phyloP scores from a whole-genome alignment of 768 basidiomycete genomes.

The Boletus rufocinnamomeus region DNA sequence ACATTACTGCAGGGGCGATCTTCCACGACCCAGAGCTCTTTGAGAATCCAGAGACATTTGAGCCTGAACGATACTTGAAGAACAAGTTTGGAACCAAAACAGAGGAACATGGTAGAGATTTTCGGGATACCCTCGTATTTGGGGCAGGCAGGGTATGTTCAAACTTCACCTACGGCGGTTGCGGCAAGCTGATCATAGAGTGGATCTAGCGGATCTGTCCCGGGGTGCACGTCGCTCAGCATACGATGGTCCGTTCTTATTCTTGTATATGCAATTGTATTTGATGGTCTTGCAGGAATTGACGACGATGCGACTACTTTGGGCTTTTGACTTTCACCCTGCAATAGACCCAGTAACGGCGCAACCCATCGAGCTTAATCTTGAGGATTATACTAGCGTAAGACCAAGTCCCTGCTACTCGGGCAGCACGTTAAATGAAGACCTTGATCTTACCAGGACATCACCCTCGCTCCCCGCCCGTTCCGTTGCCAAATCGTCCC shows the following conservation, averaged over 20 bases:
- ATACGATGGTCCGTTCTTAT: conserved; percentile 5
- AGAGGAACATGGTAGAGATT: conserved; percentile 5
- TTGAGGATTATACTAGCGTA: conserved; percentile 5
- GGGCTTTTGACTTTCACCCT: conserved; percentile 8
- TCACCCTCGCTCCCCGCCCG: conserved; percentile 7
- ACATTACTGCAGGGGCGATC: not conserved
- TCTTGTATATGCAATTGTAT: not conserved
- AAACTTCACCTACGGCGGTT: not conserved
- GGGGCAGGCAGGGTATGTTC: conserved; percentile 5
- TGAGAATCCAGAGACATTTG: conserved; percentile 5
- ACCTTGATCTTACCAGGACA: not conserved
- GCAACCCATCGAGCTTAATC: not conserved
- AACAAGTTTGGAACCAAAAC: conserved; percentile 7
- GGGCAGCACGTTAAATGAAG: not conserved
- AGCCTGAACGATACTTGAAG: conserved; percentile 5
- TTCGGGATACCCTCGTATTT: conserved; percentile 7
- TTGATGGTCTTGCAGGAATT: not conserved
- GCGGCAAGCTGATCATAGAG: not conserved
- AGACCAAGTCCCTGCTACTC: not conserved
- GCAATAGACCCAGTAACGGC: not conserved
- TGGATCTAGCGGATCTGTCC: conserved; percentile 4
- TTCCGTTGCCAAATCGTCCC: conserved; percentile 7
- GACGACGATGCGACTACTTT: conserved; percentile 6
- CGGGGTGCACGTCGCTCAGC: no score
- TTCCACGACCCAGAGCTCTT: conserved; percentile 5